These are phyloP conservation scores for Wickerhamiella kazuoi DNA, from an alignment of 805 yeast genomes.

Conservation along the genomic window DNA sequence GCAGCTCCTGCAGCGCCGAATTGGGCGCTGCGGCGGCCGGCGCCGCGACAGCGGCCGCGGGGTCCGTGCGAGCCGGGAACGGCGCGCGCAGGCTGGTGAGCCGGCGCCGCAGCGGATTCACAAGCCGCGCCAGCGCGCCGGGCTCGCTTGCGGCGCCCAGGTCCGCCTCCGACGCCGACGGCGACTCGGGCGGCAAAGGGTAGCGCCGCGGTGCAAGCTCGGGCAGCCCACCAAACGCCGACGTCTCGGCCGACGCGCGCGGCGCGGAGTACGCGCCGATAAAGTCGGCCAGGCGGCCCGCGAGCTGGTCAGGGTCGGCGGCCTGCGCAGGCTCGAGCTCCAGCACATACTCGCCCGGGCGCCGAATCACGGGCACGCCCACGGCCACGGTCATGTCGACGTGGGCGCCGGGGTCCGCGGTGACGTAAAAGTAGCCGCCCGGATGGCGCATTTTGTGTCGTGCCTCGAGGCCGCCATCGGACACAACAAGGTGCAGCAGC, in stretches of 20 bases:
- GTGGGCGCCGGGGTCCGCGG: neutral
- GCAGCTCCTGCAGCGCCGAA: neutral
- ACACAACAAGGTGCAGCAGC: neutral
- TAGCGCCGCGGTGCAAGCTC: neutral
- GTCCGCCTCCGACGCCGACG: neutral
- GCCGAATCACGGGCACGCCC: neutral
- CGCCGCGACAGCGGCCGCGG: neutral
- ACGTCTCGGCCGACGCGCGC: neutral
- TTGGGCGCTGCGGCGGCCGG: neutral
- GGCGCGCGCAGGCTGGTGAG: neutral
- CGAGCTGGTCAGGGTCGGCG: neutral
- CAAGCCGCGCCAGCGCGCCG: neutral
- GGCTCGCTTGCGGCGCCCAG: no score
- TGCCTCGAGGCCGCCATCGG: neutral
- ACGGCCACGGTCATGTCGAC: neutral
- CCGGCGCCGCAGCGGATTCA: neutral
- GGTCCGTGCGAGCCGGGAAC: neutral
- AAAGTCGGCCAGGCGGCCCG: neutral
- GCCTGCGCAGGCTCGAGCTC: neutral
- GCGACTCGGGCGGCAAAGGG: neutral
- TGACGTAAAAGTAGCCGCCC: neutral
- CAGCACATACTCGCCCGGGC: neutral
- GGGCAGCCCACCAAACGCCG: neutral
- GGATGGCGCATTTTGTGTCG: neutral
- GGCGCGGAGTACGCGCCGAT: neutral